Conservation (phyloP, 1,139 yeast genomes). For the Saccharomyces hybrid region DNA sequence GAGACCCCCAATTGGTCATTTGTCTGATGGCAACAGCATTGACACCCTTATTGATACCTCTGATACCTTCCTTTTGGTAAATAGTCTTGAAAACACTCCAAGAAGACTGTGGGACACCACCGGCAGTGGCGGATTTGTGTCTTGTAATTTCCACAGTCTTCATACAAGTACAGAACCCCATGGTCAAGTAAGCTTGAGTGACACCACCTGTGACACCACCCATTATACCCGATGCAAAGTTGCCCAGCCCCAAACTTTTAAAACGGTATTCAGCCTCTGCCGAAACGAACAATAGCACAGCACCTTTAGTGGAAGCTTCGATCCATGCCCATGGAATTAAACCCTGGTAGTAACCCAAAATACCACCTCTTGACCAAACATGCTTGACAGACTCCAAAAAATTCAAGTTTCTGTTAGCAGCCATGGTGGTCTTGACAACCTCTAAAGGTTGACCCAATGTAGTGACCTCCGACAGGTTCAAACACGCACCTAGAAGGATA, state of each 20-base stretch:
- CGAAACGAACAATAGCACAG: constrained; percentile 84
- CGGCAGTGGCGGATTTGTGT: constrained; percentile 58
- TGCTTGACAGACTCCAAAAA: constrained; percentile 60
- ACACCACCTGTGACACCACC: constrained; percentile 96
- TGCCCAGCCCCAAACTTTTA: constrained; percentile 54
- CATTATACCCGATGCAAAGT: constrained; percentile 79
- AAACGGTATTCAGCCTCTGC: constrained; percentile 83
- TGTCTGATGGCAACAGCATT: constrained; percentile 99
- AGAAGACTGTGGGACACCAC: constrained; percentile 70
- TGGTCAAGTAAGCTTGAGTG: constrained; percentile 84
- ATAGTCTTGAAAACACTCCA: constrained; percentile 83
- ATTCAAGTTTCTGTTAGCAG: constrained; percentile 76
- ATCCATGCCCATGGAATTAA: constrained; percentile 99
- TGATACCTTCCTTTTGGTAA: constrained; percentile 74
- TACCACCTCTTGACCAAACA: constrained; percentile 91
- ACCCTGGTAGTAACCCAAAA: constrained; percentile 90
- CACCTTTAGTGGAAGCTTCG: constrained; percentile 98
- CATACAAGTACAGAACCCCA: constrained; percentile 98
- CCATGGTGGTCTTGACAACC: constrained; percentile 95
- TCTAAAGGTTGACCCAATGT: constrained; percentile 95
- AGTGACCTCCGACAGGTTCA: constrained; percentile 87
- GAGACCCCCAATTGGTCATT: constrained; percentile 98
- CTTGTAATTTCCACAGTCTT: constrained; percentile 96
- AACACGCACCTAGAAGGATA: constrained; percentile 86
- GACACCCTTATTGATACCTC: constrained; percentile 95